Base-by-base conservation (phyloP, 805 yeast genomes). In the Osmozyma mogii region DNA sequence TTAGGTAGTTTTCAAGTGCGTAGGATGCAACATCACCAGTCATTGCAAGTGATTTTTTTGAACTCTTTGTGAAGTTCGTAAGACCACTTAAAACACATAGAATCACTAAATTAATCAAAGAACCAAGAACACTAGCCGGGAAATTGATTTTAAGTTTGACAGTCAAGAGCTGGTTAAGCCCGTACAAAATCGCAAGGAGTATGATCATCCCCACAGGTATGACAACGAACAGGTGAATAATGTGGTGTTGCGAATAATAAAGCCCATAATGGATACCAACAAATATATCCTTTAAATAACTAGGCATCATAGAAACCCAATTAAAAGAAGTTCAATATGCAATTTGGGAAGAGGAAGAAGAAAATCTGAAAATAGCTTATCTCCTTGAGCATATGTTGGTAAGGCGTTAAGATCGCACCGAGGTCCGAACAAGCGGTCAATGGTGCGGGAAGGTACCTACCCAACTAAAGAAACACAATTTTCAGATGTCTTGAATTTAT, bases 61-160 rank as follows among this genome's bases (percentile, higher is more conserved):
- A 18, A 9, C 20, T n/a, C 16, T 13, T 24, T 13, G 15, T 38
- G 12, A 43, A 7, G 13, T 35, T 38, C 3, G 50, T 25, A 9
- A 50, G 16, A 4, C 35, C 35, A 24, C 70, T 65, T 18, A 58
- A 44, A 1, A 54, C 28, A 23, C 72, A 51, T 10, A 80, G 49
- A 3, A 63, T 40, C 3, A 66, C 49, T 46, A 76, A 73, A 30
- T 75, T 60, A 17, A 78, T 44, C 43, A 80, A 56, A 85, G 80
- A 77, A 25, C 82, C 72, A 29, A 80, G 62, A 17, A 80, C 88
- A 3, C 84, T 77, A 5, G 81, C 69, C 0, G 89, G 89, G 47
- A 80, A 76, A 26, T 62, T 56, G 36, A 79, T 65, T 4, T 66
- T 58, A 23, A 53, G 40, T 5, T 70, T 65, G 27, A 60, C 43